Base-by-base conservation (phyloP, 345 rosid genomes). In the Hypericum perforatum region DNA sequence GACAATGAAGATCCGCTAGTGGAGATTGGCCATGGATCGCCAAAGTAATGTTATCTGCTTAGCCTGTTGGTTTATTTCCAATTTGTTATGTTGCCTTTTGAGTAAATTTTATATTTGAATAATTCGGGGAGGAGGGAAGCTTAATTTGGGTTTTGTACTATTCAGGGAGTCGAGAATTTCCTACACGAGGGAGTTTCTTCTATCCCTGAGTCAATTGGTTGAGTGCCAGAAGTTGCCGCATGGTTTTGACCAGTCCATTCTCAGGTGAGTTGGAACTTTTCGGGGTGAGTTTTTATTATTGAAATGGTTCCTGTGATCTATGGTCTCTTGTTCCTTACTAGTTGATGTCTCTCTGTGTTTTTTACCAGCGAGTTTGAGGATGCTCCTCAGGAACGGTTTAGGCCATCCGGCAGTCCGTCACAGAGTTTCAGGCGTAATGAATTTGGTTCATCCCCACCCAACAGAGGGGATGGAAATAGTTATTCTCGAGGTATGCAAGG, bases 371-470 rank as follows among this genome's bases (percentile, higher is more conserved):
- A 76, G 66, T 73, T 65, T 43, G 82, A 79, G 70, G 91, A 82
- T 63, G 59, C 79, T 55, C 74, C 68, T 46, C 79, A 74, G 29
- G 96, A 85, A 50, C 78, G 74, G 40, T 78, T 44, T 50, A 85
- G 86, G 68, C 45, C 29, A 65, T 61, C 89, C 36, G 84, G 84
- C 9, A 59, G 71, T 68, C 78, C 79, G 53, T 67, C 78, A 16
- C 86, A 78, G 45, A 69, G 73, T 69, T 79, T 59, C 54, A 80
- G 85, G 61, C 79, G 79, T 45, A 78, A 76, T 49, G 99, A 92
- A 54, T 80, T 82, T 74, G 77, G 94, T 48, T 88, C 97, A 22
- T 89, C 99, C 16, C 95, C 94, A 43, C 95, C 94, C 47, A 80
- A 74, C 54, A 77, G 82, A 73, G 97, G 87, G 61, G 99, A 88